Conservation (phyloP, 2,329 filamentous ascomycete species). For the Parastagonospora nodorum region DNA sequence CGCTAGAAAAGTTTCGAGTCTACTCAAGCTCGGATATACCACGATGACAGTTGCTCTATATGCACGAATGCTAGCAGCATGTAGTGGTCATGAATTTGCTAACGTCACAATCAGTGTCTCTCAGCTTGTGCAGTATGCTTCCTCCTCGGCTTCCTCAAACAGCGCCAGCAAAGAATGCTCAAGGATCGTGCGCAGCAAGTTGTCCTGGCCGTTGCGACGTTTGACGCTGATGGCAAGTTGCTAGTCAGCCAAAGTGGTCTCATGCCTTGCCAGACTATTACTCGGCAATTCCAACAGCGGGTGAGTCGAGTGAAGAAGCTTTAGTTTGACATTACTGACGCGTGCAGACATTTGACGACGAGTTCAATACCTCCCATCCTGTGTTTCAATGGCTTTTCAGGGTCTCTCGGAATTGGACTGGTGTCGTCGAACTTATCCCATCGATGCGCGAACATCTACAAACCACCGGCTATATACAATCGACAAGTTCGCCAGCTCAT, state of each 20-base stretch:
- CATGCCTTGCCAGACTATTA: slow-evolving; percentile 76
- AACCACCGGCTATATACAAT: slow-evolving; percentile 29
- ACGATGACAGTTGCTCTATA: too few species aligned
- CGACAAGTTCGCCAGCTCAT: slow-evolving; percentile 17
- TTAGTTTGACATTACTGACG: slow-evolving; percentile 55
- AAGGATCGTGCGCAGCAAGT: slow-evolving; percentile 58
- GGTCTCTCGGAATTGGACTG: slow-evolving; percentile 76
- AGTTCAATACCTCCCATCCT: slow-evolving; percentile 75
- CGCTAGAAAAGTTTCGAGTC: too few species aligned
- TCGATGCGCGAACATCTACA: slow-evolving; percentile 78
- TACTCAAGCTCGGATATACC: too few species aligned
- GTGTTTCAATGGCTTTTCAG: slow-evolving; percentile 89
- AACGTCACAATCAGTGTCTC: slow-evolving; percentile 59
- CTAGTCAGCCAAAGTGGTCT: slow-evolving; percentile 72
- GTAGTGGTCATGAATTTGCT: slow-evolving; percentile 69
- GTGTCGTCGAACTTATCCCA: slow-evolving; percentile 69
- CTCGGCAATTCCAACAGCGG: slow-evolving; percentile 57
- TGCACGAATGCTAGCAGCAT: too few species aligned
- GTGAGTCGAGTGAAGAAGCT: slow-evolving; percentile 53
- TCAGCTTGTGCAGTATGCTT: slow-evolving; percentile 46
- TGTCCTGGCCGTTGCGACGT: slow-evolving; percentile 65
- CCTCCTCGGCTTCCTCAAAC: slow-evolving; percentile 43
- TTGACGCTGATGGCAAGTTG: slow-evolving; percentile 68
- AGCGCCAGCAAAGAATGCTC: slow-evolving; percentile 46
- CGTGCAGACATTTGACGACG: slow-evolving; percentile 65